Conservation (phyloP, 805 yeast genomes). For the Wickerhamomyces alni region DNA sequence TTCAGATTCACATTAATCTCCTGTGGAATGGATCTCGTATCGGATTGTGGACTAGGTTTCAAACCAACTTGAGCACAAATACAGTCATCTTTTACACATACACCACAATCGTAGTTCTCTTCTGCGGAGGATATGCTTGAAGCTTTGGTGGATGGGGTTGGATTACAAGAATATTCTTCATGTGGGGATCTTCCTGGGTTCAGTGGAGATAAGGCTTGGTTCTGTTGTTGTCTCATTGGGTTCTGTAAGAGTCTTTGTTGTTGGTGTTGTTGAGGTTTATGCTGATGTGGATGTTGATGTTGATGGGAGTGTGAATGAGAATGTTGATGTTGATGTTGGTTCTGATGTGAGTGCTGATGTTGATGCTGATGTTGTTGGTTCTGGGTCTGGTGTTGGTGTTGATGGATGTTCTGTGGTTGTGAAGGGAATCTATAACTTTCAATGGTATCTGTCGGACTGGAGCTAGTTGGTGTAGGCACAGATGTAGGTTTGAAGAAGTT, state of each 20-base stretch:
- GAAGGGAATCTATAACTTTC: constrained; percentile 5
- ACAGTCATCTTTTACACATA: constrained; percentile 66
- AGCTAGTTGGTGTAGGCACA: constrained; percentile 25
- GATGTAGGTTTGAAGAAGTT: constrained; percentile 44
- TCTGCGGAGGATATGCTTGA: constrained; percentile 19
- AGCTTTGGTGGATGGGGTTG: constrained; percentile 15
- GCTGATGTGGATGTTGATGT: constrained; percentile 1
- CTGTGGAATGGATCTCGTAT: constrained; percentile 16
- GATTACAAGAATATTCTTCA: constrained; percentile 8
- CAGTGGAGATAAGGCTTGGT: constrained; percentile 23
- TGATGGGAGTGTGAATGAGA: not conserved
- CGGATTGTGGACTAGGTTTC: constrained; percentile 15
- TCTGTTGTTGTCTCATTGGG: constrained; percentile 3
- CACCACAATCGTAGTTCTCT: constrained; percentile 43
- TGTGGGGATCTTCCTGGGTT: constrained; percentile 43
- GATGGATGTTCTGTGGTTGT: not conserved
- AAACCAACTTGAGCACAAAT: constrained; percentile 45
- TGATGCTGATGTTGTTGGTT: constrained; percentile 2
- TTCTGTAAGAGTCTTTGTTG: constrained; percentile 3
- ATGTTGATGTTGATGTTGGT: constrained; percentile 4
- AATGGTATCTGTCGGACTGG: constrained; percentile 5
- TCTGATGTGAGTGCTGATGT: not conserved
- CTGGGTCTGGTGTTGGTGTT: not conserved
- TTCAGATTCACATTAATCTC: constrained; percentile 22
- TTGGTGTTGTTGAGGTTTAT: constrained; percentile 6